A percentile compares a stretch with the other conserved stretches of the same genome.
These are phyloP conservation scores for Mrakia blollopis DNA, from an alignment of 768 basidiomycete genomes.

Conservation along the genomic window DNA sequence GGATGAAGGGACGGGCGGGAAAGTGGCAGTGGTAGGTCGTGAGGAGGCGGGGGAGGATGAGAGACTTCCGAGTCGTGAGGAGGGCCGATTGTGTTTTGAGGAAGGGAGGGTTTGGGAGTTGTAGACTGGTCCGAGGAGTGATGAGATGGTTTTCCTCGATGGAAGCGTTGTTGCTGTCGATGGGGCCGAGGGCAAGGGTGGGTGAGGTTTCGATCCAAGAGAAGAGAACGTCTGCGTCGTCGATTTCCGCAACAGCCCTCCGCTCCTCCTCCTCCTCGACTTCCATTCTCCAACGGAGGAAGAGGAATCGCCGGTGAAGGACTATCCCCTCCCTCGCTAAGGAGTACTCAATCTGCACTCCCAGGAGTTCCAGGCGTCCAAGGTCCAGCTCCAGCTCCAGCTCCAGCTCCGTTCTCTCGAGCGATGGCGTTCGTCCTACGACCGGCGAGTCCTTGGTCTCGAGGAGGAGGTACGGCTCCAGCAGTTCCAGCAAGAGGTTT, in stretches of 20 bases:
- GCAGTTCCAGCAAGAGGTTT: background rate
- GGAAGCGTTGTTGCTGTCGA: background rate
- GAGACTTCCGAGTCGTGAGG: background rate
- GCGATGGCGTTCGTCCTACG: conserved; percentile 24
- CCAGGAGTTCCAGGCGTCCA: conserved; percentile 14
- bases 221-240: background rate
- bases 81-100: background rate
- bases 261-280: background rate
- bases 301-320: conserved; percentile 7
- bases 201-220: background rate
- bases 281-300: background rate
- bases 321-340: conserved; percentile 23
- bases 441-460: no score
- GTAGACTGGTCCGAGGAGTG: background rate
- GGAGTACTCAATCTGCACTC: conserved; percentile 29
- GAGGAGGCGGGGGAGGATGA: background rate
- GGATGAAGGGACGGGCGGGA: conserved; percentile 4
- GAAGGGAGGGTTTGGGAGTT: background rate
- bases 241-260: background rate
- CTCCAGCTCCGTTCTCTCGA: background rate
- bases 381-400: no score
- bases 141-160: background rate
- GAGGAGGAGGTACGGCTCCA: background rate
- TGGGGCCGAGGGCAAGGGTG: background rate
- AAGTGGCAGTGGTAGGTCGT: background rate